A percentile compares a stretch with the other conserved stretches of the same genome.
These are phyloP conservation scores for Tylopilus intermedius DNA, from an alignment of 768 basidiomycete genomes.

Conservation along the genomic window DNA sequence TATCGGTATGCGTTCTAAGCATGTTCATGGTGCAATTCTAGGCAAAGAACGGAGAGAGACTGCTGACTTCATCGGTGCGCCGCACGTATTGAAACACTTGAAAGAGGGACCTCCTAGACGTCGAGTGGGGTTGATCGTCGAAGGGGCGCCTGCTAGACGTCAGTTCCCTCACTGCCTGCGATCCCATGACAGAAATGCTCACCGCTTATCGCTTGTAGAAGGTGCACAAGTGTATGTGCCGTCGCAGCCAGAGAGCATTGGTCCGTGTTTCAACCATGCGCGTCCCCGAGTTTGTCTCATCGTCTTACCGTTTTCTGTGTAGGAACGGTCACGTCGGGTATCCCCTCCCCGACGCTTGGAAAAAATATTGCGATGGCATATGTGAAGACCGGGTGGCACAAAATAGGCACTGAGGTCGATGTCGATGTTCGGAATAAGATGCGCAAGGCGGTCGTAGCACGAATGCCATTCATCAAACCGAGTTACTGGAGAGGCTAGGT, in stretches of 20 bases:
- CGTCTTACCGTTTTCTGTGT: neutral
- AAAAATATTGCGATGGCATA: conserved; percentile 98
- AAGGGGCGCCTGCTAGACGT: conserved; percentile 85
- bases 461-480: conserved; percentile 85
- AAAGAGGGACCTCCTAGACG: conserved; percentile 73
- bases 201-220: conserved; percentile 40
- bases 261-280: conserved; percentile 35
- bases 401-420: conserved; percentile 80
- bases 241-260: conserved; percentile 51
- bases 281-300: conserved; percentile 3
- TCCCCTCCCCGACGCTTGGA: conserved; percentile 85
- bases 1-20: neutral
- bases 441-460: conserved; percentile 65
- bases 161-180: conserved; percentile 18
- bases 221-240: conserved; percentile 70
- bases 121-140: conserved; percentile 78
- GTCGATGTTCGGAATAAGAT: conserved; percentile 83
- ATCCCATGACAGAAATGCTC: neutral
- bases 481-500: conserved; percentile 70
- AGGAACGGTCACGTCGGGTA: conserved; percentile 86
- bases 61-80: conserved; percentile 76
- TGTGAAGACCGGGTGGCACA: conserved; percentile 74
- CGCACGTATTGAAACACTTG: conserved; percentile 66
- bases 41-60: conserved; percentile 76
- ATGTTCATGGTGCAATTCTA: conserved; percentile 23